Percentiles rank a stretch among this genome's conserved stretches.
Conservation (phyloP, 1,284 basidiomycete species). For the Rhodotorula glutinis region DNA sequence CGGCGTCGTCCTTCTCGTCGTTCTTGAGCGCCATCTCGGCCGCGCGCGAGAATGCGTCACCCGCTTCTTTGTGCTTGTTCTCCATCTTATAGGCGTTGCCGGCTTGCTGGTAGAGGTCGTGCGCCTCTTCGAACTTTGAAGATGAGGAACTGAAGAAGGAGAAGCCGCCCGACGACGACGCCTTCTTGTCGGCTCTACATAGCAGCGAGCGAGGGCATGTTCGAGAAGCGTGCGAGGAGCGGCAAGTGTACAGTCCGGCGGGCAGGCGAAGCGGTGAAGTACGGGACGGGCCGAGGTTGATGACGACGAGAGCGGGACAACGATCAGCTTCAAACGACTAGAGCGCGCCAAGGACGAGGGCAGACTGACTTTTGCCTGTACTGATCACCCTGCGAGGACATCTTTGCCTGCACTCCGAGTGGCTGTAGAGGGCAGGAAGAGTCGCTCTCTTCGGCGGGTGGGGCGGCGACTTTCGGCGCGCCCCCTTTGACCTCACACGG, state of each 20-base stretch:
- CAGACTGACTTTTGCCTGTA: conserved; percentile 22
- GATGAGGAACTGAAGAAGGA: conserved; percentile 34
- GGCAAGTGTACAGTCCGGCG: too few species aligned
- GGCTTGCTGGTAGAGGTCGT: conserved; percentile 36
- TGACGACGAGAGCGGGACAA: background rate
- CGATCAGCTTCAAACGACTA: background rate
- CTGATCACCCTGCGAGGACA: conserved; percentile 22
- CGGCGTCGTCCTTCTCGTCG: conserved; percentile 84
- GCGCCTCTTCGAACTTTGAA: conserved; percentile 36
- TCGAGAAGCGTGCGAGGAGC: too few species aligned
- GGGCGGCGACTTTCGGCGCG: too few species aligned
- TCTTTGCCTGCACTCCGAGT: background rate
- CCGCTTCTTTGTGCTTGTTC: conserved; percentile 68
- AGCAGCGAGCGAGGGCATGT: background rate
- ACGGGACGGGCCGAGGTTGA: background rate
- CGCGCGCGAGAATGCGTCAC: conserved; percentile 55
- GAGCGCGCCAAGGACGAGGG: background rate
- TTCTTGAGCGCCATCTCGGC: conserved; percentile 85
- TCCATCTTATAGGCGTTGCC: conserved; percentile 95
- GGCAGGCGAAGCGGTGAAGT: background rate
- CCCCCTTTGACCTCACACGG: too few species aligned
- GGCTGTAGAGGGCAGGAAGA: background rate
- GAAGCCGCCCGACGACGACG: conserved; percentile 32
- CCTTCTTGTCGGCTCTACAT: conserved; percentile 36
- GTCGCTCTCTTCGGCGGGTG: too few species aligned